A percentile compares a stretch with the other conserved stretches of the same genome.
These are phyloP conservation scores for Grosmannia huntii DNA, from an alignment of 2,329 filamentous ascomycete species.

Conservation along the genomic window DNA sequence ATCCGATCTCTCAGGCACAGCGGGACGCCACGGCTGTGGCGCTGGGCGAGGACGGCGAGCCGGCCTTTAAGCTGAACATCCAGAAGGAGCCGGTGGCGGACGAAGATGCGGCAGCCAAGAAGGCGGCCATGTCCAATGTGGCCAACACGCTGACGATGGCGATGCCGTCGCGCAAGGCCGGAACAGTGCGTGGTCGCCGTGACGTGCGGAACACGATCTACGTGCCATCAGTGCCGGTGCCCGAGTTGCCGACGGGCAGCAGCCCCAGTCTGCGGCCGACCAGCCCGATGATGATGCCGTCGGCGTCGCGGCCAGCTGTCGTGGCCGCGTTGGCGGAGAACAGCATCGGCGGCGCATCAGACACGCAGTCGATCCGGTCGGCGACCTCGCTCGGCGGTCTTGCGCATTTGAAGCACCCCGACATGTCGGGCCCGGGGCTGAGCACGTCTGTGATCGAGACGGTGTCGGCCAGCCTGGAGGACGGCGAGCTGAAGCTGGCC, in stretches of 20 bases:
- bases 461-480: slow-evolving; percentile 72
- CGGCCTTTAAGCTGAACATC: slow-evolving; percentile 69
- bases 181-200: slow-evolving; percentile 74
- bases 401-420: slow-evolving; percentile 64
- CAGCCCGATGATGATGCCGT: slow-evolving; percentile 18
- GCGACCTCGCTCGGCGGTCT: slow-evolving; percentile 64
- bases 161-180: slow-evolving; percentile 54
- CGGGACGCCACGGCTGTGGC: slow-evolving; percentile 38
- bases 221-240: slow-evolving; percentile 43
- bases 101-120: slow-evolving; percentile 60
- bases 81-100: slow-evolving; percentile 65
- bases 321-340: slow-evolving; percentile 46
- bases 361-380: slow-evolving; percentile 85
- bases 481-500: slow-evolving; percentile 55
- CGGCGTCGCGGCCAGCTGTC: slow-evolving; percentile 30
- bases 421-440: slow-evolving; percentile 66
- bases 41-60: slow-evolving; percentile 42
- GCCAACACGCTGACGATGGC: slow-evolving; percentile 57
- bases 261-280: slow-evolving; percentile 9
- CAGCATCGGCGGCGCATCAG: slow-evolving; percentile 49
- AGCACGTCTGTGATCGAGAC: slow-evolving; percentile 87
- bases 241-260: slow-evolving; percentile 18
- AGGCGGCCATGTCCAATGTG: slow-evolving; percentile 63
- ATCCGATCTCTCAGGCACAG: slow-evolving; percentile 61
- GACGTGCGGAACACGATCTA: slow-evolving; percentile 90